Evolutionary conservation across 2,329 filamentous ascomycete genomes (phyloP).

Genomic region (Botryotinia convoluta): DNA sequence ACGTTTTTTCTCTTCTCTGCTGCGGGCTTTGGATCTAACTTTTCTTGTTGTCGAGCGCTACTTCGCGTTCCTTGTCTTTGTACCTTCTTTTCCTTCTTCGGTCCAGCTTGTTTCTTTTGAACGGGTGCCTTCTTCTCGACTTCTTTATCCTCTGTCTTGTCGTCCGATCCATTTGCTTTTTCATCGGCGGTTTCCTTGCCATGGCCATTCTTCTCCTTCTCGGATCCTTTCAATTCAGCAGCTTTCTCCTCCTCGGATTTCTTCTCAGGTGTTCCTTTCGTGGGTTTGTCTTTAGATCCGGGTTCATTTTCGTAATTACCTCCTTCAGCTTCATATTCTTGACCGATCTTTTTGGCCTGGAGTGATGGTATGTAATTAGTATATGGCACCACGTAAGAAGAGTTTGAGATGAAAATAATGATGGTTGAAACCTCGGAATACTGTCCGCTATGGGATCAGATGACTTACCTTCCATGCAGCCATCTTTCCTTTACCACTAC

Average conservation of each 20-base stretch:
- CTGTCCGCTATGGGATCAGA: not conserved
- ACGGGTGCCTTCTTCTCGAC: constrained; percentile 7
- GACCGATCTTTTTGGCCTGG: constrained; percentile 43
- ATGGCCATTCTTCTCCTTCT: constrained; percentile 21
- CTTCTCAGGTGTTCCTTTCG: constrained; percentile 43
- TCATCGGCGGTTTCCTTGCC: not conserved
- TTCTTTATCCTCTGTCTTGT: constrained; percentile 18
- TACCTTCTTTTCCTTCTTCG: constrained; percentile 23
- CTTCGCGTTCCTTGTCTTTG: constrained; percentile 26
- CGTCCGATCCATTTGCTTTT: not conserved
- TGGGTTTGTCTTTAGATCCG: constrained; percentile 45
- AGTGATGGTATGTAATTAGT: not conserved
- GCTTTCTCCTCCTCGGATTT: constrained; percentile 30
- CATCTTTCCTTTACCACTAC: constrained; percentile 45
- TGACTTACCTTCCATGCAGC: constrained; percentile 45
- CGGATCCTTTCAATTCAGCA: constrained; percentile 17
- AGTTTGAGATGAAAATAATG: not conserved
- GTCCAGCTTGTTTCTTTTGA: not conserved
- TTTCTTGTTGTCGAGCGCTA: constrained; percentile 24
- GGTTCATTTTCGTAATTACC: constrained; percentile 44
- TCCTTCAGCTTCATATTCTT: constrained; percentile 43
- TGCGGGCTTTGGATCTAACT: not conserved
- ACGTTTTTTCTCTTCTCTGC: constrained; percentile 13
- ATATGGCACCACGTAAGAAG: not conserved
- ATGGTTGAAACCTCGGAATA: not conserved